Evolutionary conservation across 345 rosid genomes (phyloP), one percentile per base, ranked within the genome.

Genomic region (Arabidopsis suecica): DNA sequence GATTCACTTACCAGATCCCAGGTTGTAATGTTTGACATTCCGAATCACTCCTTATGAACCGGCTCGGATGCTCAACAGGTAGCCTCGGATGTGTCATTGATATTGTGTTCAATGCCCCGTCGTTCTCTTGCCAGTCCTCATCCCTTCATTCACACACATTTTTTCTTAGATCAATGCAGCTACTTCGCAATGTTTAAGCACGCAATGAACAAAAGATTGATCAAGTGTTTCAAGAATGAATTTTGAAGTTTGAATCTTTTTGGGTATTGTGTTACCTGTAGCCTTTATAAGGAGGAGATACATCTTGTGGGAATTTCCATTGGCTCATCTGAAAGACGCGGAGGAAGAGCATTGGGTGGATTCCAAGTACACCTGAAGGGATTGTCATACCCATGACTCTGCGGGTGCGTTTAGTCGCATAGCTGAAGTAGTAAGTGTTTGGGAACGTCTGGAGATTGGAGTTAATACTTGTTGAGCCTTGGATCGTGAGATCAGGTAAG

Each of bases 51-150:
- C 65, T 80, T 47, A 91, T 77, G 40, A 82, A 83, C 36, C 42
- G 71, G 68, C 85, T 86, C 0, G 91, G 97, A 36, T 96, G 98
- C 72, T 93, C 96, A 5, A 88, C 63, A 4, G 98, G 98, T 37
- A 93, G 58, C 51, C 89, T 90, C 18, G 99, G 99, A 80, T 93
- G 93, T 32, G 98, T 96, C 90, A 93, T 89, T 38, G 99, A 96
- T 79, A 96, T 79, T 12, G 96, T 91, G 88, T 93, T 96, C 76
- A 96, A 76, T 37, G 98, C 98, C 56, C 99, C 98, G 41, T 96
- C 99, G 63, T 96, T 96, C 67, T 96, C 98, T 76, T 76, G 85
- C 99, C 99, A 96, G 54, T 91, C 97, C 71, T 96, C 96, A 79
- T 96, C 97, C 87, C 98, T 96, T 83, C 74, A 76, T 57, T 47